Conservation (phyloP, 305 asterid species). For the Solanum aculeatissimum region DNA sequence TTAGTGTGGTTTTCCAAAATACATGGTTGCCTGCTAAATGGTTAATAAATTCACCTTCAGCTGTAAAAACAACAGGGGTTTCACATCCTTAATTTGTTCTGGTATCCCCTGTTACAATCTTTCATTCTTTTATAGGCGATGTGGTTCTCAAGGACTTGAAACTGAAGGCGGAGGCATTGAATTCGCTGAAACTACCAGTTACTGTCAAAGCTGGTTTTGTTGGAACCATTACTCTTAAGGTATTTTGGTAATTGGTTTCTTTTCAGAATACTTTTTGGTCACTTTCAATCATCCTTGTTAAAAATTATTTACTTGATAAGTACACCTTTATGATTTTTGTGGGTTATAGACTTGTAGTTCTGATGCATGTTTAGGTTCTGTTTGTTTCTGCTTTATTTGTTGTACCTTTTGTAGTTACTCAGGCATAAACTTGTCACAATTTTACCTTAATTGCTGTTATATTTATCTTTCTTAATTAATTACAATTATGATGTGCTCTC, state of each 20-base stretch:
- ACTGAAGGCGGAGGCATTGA: constrained; percentile 89
- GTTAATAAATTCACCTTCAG: neutral
- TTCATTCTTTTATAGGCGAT: constrained; percentile 48
- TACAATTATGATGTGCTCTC: neutral
- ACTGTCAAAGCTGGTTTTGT: constrained; percentile 93
- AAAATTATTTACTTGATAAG: neutral
- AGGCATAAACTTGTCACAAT: neutral
- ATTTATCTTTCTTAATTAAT: neutral
- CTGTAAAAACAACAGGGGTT: neutral
- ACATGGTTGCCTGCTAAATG: neutral
- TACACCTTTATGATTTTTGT: neutral
- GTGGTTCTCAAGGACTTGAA: constrained; percentile 94
- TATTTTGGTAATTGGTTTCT: constrained; percentile 11
- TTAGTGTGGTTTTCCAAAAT: neutral
- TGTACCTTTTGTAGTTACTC: neutral
- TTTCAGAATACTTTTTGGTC: neutral
- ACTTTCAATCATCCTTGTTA: neutral
- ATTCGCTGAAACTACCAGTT: constrained; percentile 88
- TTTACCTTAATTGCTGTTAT: neutral
- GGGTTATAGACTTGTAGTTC: neutral
- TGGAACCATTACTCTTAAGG: constrained; percentile 94
- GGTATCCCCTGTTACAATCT: constrained; percentile 1
- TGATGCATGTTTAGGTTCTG: neutral
- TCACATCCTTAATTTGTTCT: neutral
- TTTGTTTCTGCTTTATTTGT: neutral